Conservation (phyloP, 305 asterid species). For the Withania somnifera region DNA sequence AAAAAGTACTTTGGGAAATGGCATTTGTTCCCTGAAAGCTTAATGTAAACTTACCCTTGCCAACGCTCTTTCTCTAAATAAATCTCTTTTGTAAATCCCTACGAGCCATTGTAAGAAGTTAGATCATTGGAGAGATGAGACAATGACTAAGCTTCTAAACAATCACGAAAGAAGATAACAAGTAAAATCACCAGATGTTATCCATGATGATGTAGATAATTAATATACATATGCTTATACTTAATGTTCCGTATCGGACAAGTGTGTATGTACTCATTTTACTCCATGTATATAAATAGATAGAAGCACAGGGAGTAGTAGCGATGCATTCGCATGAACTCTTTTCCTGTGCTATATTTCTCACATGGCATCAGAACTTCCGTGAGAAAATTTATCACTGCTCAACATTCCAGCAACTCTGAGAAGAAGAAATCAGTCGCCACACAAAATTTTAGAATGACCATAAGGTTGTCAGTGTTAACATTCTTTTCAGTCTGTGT, state of each 20-base stretch:
- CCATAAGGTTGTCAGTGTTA: neutral
- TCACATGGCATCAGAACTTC: neutral
- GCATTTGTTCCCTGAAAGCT: constrained; percentile 1
- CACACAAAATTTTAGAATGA: neutral
- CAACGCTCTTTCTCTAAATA: constrained; percentile 87
- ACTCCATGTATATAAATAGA: neutral
- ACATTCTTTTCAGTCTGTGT: neutral
- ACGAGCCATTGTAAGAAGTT: constrained; percentile 5
- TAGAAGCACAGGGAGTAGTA: neutral
- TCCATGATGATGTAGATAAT: neutral
- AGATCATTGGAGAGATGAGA: neutral
- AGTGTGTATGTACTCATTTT: neutral
- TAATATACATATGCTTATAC: neutral
- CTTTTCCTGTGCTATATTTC: neutral
- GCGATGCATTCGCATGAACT: neutral
- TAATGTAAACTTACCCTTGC: constrained; percentile 66
- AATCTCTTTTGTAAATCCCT: constrained; percentile 98
- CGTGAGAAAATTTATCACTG: neutral
- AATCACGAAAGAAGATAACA: neutral
- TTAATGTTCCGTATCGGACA: neutral
- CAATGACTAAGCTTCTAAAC: neutral
- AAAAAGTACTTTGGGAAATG: neutral
- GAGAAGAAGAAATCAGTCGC: neutral
- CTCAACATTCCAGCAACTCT: neutral
- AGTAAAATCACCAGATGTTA: neutral